Base-by-base conservation (phyloP, 129 eudicot genomes). In the Mikania micrantha region DNA sequence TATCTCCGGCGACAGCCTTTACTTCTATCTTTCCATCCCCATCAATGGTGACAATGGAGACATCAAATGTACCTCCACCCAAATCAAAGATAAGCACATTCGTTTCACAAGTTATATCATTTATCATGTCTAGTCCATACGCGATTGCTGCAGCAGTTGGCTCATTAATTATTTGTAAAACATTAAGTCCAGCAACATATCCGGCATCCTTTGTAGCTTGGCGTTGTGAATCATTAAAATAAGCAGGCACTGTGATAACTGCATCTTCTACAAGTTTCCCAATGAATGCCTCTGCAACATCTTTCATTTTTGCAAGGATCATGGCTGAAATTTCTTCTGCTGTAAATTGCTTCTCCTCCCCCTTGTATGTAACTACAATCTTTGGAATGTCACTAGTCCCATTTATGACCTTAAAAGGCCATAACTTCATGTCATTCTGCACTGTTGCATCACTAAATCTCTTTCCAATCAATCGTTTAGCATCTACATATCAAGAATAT, bases 121-220 rank as follows among this genome's bases (percentile, higher is more conserved):
- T 34, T 32, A n/a, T 34, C 66, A 32, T 60, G 25, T 60, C 66
- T 34, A 60, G 25, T 6, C 84, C 84, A 53, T 79, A 79, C 4
- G 84, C 76, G 22, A 79, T 78, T 8, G 84, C 80, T 13, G 84
- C 80, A 4, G 84, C 80, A 0, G 84, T 79, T 0, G 84, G 84
- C 42, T 79, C 84, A 15, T 79, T 79, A 16, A 79, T 79, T 34
- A 79, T 74, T 64, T 79, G 76, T 38, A 74, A 64, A 0, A 79
- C 80, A 74, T 79, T 79, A 40, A 79, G 80, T 8, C 84, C 84
- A 15, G 84, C 73, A 52, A 79, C 72, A 34, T 31, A 60, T n/a
- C 66, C 47, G 7, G 66, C 66, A 19, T 60, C 66, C 66, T 60
- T 60, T 60, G 63, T 57, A 15, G 40, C 63, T 29, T 57, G 63